Base-by-base conservation (phyloP, 768 basidiomycete genomes). In the Clavaria fumosa region DNA sequence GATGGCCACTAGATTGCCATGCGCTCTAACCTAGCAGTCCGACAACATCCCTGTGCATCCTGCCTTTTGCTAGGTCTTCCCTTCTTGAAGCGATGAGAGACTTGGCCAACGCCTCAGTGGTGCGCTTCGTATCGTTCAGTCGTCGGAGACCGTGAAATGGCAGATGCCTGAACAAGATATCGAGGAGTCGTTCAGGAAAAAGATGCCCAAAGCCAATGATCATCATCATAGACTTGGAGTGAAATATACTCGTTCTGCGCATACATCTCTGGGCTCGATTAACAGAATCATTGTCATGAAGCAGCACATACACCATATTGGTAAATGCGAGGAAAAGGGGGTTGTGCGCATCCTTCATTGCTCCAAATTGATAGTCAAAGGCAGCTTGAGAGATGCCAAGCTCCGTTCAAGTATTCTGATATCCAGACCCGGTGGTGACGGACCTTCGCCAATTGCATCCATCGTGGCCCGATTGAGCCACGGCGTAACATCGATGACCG, bases 281-380 rank as follows among this genome's bases (percentile, higher is more conserved):
- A 20, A 19, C 72, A 35, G 32, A 42, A 39, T 40, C 31, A n/a
- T 24, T 33, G 20, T 33, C 15, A 38, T 17, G 22, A 33, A 36
- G 26, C 26, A 5, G 20, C 30, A 50, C 52, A 23, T 39, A 64
- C 67, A 69, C 64, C 11, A 71, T 55, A 26, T 67, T 69, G 39
- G 62, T 59, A 48, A 72, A 74, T 3, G 70, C 66, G 43, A 64
- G 61, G 52, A 65, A 67, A 32, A 75, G 66, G 40, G 66, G 63
- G 48, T 70, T 71, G 31, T 69, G 59, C 2, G 55, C 47, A 38
- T 69, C 56, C 9, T 62, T 54, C n/a, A 73, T 46, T 0, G 66
- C 66, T 18, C 69, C 70, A 40, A 75, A 71, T 12, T 71, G 62
- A 48, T 70, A 70, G 46, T 72, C 71, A 52, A 68, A 68, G 2